Base-by-base conservation (phyloP, 129 eudicot genomes). In the Saussurea involucrata region DNA sequence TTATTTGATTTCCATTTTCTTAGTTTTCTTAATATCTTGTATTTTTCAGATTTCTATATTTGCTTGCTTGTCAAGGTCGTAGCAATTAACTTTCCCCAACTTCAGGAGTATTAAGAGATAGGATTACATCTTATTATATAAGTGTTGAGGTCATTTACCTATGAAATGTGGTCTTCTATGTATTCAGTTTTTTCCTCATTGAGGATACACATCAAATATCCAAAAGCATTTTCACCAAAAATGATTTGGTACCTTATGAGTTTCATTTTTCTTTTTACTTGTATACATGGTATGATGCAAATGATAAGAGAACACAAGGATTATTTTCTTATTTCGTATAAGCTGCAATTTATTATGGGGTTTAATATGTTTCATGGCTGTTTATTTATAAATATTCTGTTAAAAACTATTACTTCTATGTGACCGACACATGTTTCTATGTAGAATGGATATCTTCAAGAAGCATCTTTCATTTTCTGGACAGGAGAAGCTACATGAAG, bases 371-470 rank as follows among this genome's bases (percentile, higher is more conserved):
- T 53, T 64, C 20, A 75, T 74, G 63, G 24, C 22, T 24, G 33
- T 58, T 57, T 9, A 57, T 36, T 60, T 63, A 21, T 60, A 74
- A 9, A 33, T 60, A 73, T 33, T 13, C 53, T 58, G 24, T 63
- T 63, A 63, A 53, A 61, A 36, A 24, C 42, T 21, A n/a, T 53
- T 8, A 40, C 46, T 24, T 24, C 15, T 57, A 24, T 36, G 24
- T 61, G 29, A 60, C 12, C 34, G 31, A 20, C 21, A 46, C 44
- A 75, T 65, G 74, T 74, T 69, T 69, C 8, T 72, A 81, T 63
- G 73, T 68, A 92, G 97, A 87, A 82, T 84, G 80, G 92, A 83
- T 0, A 72, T 85, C 9, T 85, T 92, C 87, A 84, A 53, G 85
- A 85, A 84, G 82, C 89, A 87, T 78, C 72, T 76, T 61, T 85